Evolutionary conservation across 1,284 basidiomycete species (phyloP).

Genomic region (Boletus albobrunnescens): DNA sequence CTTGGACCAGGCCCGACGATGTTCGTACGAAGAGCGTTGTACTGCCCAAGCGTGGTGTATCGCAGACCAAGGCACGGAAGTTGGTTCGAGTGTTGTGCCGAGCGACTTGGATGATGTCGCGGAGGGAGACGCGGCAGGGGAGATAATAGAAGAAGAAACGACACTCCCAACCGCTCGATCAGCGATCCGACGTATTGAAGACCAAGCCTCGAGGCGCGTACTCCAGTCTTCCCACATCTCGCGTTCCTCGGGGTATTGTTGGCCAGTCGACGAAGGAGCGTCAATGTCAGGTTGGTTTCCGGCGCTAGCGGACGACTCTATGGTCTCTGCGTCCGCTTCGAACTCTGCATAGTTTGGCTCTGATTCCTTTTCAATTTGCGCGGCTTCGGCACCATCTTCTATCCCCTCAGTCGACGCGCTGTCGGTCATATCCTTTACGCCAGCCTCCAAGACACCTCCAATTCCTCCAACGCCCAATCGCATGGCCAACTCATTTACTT

Average conservation of each 20-base stretch:
- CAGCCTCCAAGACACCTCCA: constrained; percentile 60
- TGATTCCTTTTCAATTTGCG: constrained; percentile 5
- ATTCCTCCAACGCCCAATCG: constrained; percentile 73
- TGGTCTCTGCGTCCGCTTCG: constrained; percentile 14
- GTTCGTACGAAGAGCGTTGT: constrained; percentile 46
- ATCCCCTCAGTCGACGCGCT: constrained; percentile 7
- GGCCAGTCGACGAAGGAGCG: not conserved
- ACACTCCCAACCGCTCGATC: constrained; percentile 69
- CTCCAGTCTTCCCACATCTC: constrained; percentile 76
- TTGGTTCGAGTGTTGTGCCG: constrained; percentile 45
- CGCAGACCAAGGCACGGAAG: constrained; percentile 58
- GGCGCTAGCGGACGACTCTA: constrained; percentile 16
- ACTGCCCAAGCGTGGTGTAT: constrained; percentile 61
- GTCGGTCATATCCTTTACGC: constrained; percentile 3
- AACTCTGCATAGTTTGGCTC: constrained; percentile 15
- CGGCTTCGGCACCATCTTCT: constrained; percentile 9
- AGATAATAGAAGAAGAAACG: constrained; percentile 40
- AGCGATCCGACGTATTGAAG: constrained; percentile 63
- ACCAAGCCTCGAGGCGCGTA: constrained; percentile 60
- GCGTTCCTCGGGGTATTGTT: constrained; percentile 24
- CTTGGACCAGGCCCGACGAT: constrained; percentile 60
- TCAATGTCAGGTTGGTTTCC: constrained; percentile 2
- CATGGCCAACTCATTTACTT: constrained; percentile 76
- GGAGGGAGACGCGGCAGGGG: constrained; percentile 10
- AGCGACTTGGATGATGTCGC: constrained; percentile 30